These are phyloP conservation scores for Pichia nakasei DNA, from an alignment of 805 yeast species.

Conservation along the genomic window DNA sequence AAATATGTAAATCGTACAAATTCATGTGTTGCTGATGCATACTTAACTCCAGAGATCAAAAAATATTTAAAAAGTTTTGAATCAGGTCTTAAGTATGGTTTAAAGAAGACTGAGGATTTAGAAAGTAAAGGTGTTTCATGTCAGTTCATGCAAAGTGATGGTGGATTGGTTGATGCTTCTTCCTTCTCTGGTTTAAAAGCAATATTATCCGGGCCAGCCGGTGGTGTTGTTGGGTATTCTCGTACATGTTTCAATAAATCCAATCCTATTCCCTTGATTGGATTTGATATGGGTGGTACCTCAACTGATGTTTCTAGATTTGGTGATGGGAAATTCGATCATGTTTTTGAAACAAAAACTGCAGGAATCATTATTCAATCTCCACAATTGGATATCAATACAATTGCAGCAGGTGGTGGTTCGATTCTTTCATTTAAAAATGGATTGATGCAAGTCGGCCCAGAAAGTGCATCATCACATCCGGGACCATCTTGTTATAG, in stretches of 20 bases:
- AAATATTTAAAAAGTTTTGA: conserved; percentile 55
- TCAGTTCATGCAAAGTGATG: conserved; percentile 94
- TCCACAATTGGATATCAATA: conserved; percentile 74
- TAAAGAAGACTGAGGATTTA: conserved; percentile 28
- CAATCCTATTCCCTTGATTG: conserved; percentile 57
- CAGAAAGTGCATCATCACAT: conserved; percentile 79
- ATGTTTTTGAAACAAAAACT: conserved; percentile 73
- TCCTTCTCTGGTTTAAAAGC: conserved; percentile 83
- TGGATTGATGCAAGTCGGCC: conserved; percentile 75
- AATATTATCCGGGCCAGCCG: conserved; percentile 93
- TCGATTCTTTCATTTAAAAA: conserved; percentile 58
- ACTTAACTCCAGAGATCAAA: conserved; percentile 69
- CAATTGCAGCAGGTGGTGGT: conserved; percentile 85
- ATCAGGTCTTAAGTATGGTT: conserved; percentile 48
- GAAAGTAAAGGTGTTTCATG: conserved; percentile 46
- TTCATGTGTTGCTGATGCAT: conserved; percentile 75
- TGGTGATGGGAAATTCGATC: conserved; percentile 58
- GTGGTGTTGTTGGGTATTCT: conserved; percentile 93
- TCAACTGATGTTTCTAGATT: conserved; percentile 78
- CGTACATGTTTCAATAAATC: conserved; percentile 59
- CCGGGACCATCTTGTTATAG: conserved; percentile 88
- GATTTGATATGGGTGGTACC: conserved; percentile 90
- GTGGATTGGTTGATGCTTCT: conserved; percentile 82
- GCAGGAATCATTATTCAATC: conserved; percentile 80
- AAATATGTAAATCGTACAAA: conserved; percentile 68